A percentile compares a stretch with the other conserved stretches of the same genome.
phyloP scores from a whole-genome alignment of 2,329 filamentous ascomycete genomes.

The Fusarium illudens region DNA sequence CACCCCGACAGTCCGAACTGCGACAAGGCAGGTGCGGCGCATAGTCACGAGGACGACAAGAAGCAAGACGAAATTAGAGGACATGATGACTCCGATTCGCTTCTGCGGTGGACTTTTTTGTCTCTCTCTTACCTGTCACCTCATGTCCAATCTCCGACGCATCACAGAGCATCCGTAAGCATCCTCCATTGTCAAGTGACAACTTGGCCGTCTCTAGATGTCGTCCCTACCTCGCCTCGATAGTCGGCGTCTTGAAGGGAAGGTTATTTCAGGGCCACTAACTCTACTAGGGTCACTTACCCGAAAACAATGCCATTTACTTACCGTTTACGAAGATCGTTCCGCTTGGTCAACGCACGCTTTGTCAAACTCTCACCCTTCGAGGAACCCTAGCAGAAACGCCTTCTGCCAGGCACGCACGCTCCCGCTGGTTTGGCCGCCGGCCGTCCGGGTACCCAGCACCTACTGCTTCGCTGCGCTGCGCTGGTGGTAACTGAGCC shows the following conservation, averaged over 20 bases:
- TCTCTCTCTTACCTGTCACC: not conserved
- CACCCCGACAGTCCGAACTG: slow-evolving; percentile 5
- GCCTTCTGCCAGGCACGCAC: slow-evolving; percentile 26
- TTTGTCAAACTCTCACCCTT: not conserved
- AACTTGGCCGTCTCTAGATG: not conserved
- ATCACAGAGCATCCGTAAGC: not conserved
- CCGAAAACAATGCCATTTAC: slow-evolving; percentile 8
- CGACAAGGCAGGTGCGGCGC: slow-evolving; percentile 14
- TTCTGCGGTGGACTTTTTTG: not conserved
- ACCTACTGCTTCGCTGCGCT: slow-evolving; percentile 9
- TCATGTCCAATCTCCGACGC: not conserved
- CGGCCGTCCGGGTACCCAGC: slow-evolving; percentile 7
- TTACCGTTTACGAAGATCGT: slow-evolving; percentile 18
- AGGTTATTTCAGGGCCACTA: not conserved
- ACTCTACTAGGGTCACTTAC: slow-evolving; percentile 12
- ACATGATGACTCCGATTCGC: not conserved
- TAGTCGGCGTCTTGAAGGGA: not conserved
- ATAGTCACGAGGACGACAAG: slow-evolving; percentile 5
- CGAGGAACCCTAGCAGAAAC: slow-evolving; percentile 7
- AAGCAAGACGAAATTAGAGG: not conserved
- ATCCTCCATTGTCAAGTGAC: not conserved
- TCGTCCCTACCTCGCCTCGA: not conserved
- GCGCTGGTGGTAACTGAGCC: slow-evolving; percentile 20
- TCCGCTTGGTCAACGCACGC: slow-evolving; percentile 7
- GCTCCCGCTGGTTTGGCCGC: slow-evolving; percentile 23